Evolutionary conservation across 139 green algal species (phyloP), one percentile per base, ranked within the genome.

Genomic region (Deuterostichococcus epilithicus): DNA sequence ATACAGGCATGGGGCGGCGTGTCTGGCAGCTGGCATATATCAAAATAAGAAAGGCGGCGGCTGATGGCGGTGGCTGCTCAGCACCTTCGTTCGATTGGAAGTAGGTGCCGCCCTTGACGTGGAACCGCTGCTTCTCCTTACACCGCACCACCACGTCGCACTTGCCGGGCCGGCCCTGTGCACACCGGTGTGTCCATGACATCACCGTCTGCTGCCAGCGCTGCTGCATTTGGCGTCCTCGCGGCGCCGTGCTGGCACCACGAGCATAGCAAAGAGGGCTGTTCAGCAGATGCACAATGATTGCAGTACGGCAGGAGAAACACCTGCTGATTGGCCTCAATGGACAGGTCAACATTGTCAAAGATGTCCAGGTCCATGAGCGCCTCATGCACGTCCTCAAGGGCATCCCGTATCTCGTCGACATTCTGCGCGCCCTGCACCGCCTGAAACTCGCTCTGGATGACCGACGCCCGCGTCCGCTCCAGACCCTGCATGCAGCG

Each of bases 321-420:
- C 60, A 89, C 85, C 83, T 81, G 58, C 2, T 76, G 78, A 42
- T 86, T 72, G 66, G 83, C 82, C n/a, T 88, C 80, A 0, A 92
- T 83, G 4, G 89, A 68, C 6, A 92, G 75, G 22, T 89, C 79
- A 1, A 94, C 77, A 0, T 70, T 73, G 1, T 82, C 78, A 79
- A 94, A 94, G 3, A 91, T 82, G 52, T 89, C 85, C 63, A 94
- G 75, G 72, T 81, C 80, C 72, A 88, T 82, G 35, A 94, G 79
- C 32, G 87, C 79, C 6, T 79, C 66, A 15, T 86, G 82, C 1
- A 84, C 84, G 13, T 80, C 76, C 42, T 90, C 75, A n/a, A 93
- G 42, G 3, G 77, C 82, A 20, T 84, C 72, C 59, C 91, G 82
- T 35, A 94, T 85, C 70, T 94, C 89, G 47, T 91, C 85, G 68